A percentile compares a stretch with the other conserved stretches of the same genome.
phyloP scores from a whole-genome alignment of 1,284 basidiomycete species.

The Mycosarcoma maydis region DNA sequence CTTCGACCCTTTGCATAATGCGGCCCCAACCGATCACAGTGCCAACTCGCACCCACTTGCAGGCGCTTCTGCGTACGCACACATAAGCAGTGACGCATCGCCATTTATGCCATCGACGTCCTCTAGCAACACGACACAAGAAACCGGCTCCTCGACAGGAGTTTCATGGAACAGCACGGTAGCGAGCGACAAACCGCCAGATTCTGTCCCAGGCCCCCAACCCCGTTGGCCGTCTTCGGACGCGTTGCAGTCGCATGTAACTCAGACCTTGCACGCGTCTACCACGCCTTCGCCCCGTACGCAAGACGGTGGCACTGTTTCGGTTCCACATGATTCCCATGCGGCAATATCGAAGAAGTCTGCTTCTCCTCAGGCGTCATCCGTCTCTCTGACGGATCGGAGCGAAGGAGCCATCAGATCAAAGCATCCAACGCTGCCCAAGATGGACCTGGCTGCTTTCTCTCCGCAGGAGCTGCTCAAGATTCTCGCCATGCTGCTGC shows the following conservation, averaged over 20 bases:
- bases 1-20: constrained; percentile 4
- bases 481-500: constrained; percentile 86
- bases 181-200: background rate
- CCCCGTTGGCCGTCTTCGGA: background rate
- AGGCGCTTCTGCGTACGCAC: constrained; percentile 3
- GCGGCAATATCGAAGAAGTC: background rate
- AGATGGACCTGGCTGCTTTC: constrained; percentile 72
- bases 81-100: background rate
- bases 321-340: background rate
- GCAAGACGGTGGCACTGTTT: constrained; percentile 1
- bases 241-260: background rate
- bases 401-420: constrained; percentile 4
- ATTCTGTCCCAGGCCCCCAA: background rate
- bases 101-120: background rate
- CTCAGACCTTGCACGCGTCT: background rate
- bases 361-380: constrained; percentile 10
- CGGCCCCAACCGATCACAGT: constrained; percentile 2
- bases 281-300: constrained; percentile 20
- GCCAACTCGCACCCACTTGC: constrained; percentile 1
- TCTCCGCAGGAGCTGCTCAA: constrained; percentile 77
- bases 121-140: background rate
- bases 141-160: background rate
- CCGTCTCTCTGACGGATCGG: constrained; percentile 7
- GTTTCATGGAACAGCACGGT: background rate
- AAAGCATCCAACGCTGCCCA: constrained; percentile 50